Percentiles rank a stretch among this genome's conserved stretches.
phyloP scores from a whole-genome alignment of 441 rosid species.

The Populus hybrid region DNA sequence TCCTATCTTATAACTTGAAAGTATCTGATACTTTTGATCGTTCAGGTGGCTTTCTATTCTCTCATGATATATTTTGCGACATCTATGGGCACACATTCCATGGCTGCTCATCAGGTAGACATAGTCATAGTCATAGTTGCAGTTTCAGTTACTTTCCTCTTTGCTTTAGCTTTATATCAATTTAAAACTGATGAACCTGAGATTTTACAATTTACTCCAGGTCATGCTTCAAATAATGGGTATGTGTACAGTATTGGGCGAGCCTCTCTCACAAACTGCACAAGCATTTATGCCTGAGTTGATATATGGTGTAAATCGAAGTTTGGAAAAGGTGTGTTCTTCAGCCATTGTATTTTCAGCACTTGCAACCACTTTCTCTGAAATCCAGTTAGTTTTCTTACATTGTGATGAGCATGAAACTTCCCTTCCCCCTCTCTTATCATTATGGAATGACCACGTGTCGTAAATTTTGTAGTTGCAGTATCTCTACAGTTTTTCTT shows the following conservation, averaged over 20 bases:
- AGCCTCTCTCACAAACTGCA: slow-evolving; percentile 96
- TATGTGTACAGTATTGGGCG: slow-evolving; percentile 82
- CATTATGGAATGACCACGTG: neutral
- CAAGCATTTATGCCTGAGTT: slow-evolving; percentile 95
- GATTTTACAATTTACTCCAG: slow-evolving; percentile 27
- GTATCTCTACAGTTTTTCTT: neutral
- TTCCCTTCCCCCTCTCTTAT: neutral
- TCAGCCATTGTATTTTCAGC: neutral
- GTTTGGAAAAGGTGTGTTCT: slow-evolving; percentile 55
- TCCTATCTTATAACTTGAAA: neutral
- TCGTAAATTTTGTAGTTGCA: neutral
- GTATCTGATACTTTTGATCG: slow-evolving; percentile 23
- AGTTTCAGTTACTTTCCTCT: slow-evolving; percentile 4
- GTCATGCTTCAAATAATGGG: slow-evolving; percentile 75
- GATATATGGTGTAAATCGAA: slow-evolving; percentile 64
- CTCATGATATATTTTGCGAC: slow-evolving; percentile 83
- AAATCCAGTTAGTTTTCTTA: neutral
- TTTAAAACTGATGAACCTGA: neutral
- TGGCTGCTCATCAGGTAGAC: slow-evolving; percentile 94
- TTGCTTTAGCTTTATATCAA: slow-evolving; percentile 4
- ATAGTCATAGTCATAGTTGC: neutral
- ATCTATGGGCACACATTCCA: slow-evolving; percentile 70
- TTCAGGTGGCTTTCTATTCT: slow-evolving; percentile 77
- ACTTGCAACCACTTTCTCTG: neutral
- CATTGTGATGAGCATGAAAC: neutral